Conservation (phyloP, 305 asterid genomes). For the Solanum hybrid region DNA sequence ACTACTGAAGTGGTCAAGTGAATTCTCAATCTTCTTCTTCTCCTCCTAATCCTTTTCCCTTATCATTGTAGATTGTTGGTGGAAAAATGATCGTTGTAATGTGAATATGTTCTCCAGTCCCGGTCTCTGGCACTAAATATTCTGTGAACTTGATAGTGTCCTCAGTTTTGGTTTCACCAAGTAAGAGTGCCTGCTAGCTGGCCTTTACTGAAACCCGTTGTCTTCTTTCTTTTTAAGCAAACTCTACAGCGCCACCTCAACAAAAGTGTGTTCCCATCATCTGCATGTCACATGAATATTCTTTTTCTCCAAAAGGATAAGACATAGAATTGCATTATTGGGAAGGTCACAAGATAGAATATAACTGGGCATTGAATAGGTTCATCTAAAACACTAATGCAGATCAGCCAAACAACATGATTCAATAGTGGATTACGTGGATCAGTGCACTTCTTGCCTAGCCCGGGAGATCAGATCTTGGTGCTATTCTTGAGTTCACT, state of each 20-base stretch:
- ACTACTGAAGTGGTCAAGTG: not conserved
- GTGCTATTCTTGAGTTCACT: not conserved
- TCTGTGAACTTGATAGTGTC: not conserved
- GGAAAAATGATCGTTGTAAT: not conserved
- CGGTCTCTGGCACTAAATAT: not conserved
- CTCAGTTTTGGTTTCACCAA: not conserved
- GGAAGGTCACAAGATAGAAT: not conserved
- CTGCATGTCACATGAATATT: not conserved
- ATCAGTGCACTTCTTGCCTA: not conserved
- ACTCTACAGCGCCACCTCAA: not conserved
- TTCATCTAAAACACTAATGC: not conserved
- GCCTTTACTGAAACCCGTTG: not conserved
- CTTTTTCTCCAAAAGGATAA: not conserved
- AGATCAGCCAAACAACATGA: not conserved
- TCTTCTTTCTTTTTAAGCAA: not conserved
- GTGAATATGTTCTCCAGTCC: not conserved
- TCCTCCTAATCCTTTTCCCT: not conserved
- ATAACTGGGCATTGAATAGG: not conserved
- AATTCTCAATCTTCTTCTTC: not conserved
- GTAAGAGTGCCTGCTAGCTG: not conserved
- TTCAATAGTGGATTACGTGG: not conserved
- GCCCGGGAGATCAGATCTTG: not conserved
- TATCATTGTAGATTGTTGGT: not conserved
- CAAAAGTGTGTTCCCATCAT: not conserved
- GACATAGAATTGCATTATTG: not conserved